A percentile compares a stretch with the other conserved stretches of the same genome.
phyloP scores from a whole-genome alignment of 495 filamentous ascomycete species.

The Astrocystis sublimbata region DNA sequence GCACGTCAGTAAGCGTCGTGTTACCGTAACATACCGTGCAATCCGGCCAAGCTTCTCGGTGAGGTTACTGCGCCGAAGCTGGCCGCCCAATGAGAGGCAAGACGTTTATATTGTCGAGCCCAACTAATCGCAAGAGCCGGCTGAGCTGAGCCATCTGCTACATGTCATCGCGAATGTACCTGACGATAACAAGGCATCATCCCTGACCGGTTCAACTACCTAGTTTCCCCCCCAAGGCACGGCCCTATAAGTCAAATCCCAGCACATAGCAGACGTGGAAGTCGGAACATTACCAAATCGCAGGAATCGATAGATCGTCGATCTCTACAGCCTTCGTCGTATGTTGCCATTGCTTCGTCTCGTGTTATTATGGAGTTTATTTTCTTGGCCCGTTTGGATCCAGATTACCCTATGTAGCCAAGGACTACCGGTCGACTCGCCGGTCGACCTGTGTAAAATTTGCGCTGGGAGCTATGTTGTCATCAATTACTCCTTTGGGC shows the following conservation, averaged over 20 bases:
- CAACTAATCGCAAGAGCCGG: too few species aligned
- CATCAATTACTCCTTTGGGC: not conserved
- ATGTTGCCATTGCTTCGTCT: slow-evolving; percentile 9
- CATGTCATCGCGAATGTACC: not conserved
- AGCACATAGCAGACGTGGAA: not conserved
- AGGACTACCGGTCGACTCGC: too few species aligned
- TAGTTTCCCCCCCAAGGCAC: not conserved
- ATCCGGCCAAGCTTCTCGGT: too few species aligned
- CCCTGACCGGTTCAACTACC: not conserved
- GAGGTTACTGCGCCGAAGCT: too few species aligned
- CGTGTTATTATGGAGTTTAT: not conserved
- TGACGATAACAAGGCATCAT: not conserved
- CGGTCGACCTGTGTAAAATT: too few species aligned
- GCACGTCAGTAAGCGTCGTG: too few species aligned
- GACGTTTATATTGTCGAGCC: too few species aligned
- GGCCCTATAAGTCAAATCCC: not conserved
- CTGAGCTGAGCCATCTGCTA: too few species aligned
- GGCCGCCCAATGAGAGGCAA: too few species aligned
- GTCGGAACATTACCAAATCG: not conserved
- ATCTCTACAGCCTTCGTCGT: not conserved
- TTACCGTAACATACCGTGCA: too few species aligned
- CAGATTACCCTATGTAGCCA: too few species aligned
- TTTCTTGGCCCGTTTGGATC: too few species aligned
- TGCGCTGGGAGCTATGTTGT: not conserved
- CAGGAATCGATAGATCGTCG: not conserved